Base-by-base conservation (phyloP, 352 stramenopile species). In the Phytophthora multivora region DNA sequence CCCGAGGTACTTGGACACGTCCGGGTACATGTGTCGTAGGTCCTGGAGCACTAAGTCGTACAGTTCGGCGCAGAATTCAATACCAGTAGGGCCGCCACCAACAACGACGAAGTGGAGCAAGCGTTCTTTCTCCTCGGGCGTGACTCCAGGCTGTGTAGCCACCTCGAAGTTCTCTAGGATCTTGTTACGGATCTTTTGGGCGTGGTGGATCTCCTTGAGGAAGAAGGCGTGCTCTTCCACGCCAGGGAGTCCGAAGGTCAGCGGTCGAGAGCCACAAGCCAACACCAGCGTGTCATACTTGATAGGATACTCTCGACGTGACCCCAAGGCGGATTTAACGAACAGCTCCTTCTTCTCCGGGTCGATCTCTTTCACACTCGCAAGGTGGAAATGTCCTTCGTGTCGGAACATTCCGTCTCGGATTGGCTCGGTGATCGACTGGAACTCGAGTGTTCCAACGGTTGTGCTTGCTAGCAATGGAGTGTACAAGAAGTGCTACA, bases 61-160 rank as follows among this genome's bases (percentile, higher is more conserved):
- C 36, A 99, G 74, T 77, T 99, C 96, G 16, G 88, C 83, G 39
- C 95, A 97, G 69, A 99, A 98, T 81, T 99, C 96, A 60, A 97
- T 91, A 31, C 79, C 88, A 0, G 96, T 98, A 0, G 95, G 93
- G 2, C 96, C 96, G 6, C 96, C 97, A 5, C 97, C 97, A 4
- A 99, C 96, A 5, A 99, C 90, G 12, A 99, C 85, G 77, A 99
- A 99, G 30, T 93, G 95, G 7, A 99, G 75, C 5, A 99, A 67
- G 19, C 91, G 70, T 26, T 83, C 62, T 45, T 93, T 89, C 76
- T 98, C 91, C 15, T 83, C 80, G 5, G 85, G 66, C 1, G 79
- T 82, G 12, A 96, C 68, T 10, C 77, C 91, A 6, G 92, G 90
- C 51, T 96, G 89, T 15, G 91, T 89, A 3, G 96, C 95, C 26